Evolutionary conservation across 1,284 basidiomycete species (phyloP), one percentile per base, ranked within the genome.

Genomic region (Coniferiporia weirii): DNA sequence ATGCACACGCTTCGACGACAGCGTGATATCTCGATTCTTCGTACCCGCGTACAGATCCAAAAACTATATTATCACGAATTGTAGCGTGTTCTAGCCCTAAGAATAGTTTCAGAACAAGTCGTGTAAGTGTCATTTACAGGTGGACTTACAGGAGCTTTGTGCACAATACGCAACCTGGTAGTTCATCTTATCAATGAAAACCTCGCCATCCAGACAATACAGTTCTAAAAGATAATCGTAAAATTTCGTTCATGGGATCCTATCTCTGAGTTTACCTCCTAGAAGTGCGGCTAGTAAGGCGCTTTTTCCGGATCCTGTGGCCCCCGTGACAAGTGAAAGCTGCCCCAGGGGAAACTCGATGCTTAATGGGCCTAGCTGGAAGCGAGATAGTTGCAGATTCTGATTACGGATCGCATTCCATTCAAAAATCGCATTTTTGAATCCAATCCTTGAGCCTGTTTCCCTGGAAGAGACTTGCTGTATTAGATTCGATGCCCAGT

Each of bases 301-400:
- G 40, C 83, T 87, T 74, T 94, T 94, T 0, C 91, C 91, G 0
- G 86, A 85, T 0, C 90, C 91, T 0, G 90, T 92, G 0, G 86
- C 76, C 0, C 91, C 91, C 59, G 81, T 84, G 50, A 92, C 74
- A 36, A 92, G 75, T 0, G 83, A 82, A 46, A 93, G 69, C 63
- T 83, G 75, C 3, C 82, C 82, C 17, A 71, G 63, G 1, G 86
- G 85, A 63, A 89, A 87, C 10, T 63, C 66, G 50, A 91, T 66
- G 64, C 84, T 74, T 58, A 92, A 65, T 19, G 83, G 81, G 5
- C 83, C 82, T 46, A 87, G 73, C 57, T 74, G 72, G 61, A 86
- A 86, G 5, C 68, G 68, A 19, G 71, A 57, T 32, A 73, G 65
- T 10, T 69, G 64, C 0, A 68, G 67, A 32, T 67, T 63, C 6